Conservation (phyloP, 1,284 basidiomycete species). For the Lignosus rhinocerotis region DNA sequence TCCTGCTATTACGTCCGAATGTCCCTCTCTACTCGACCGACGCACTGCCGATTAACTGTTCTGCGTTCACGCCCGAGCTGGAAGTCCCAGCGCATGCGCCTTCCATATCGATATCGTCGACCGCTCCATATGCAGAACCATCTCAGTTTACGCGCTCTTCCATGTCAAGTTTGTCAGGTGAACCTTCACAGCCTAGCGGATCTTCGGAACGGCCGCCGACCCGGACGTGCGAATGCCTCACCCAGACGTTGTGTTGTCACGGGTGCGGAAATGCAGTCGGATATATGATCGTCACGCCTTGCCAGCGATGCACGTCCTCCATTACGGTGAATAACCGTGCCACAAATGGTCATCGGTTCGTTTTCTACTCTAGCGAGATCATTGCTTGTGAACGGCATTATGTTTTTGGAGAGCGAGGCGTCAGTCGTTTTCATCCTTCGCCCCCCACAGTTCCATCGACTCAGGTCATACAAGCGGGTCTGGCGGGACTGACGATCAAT, state of each 20-base stretch:
- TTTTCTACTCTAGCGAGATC: constrained; percentile 83
- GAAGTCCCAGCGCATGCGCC: constrained; percentile 36
- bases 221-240: constrained; percentile 68
- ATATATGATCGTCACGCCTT: constrained; percentile 77
- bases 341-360: constrained; percentile 86
- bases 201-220: constrained; percentile 32
- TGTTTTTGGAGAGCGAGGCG: constrained; percentile 68
- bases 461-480: not conserved
- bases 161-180: constrained; percentile 7
- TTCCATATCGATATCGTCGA: constrained; percentile 10
- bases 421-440: constrained; percentile 49
- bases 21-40: constrained; percentile 86
- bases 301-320: constrained; percentile 71
- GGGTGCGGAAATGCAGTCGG: constrained; percentile 77
- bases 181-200: constrained; percentile 42
- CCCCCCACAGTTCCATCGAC: constrained; percentile 24
- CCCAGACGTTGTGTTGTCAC: constrained; percentile 79
- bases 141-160: constrained; percentile 19
- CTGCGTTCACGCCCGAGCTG: constrained; percentile 51
- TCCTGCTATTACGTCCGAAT: constrained; percentile 78
- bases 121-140: constrained; percentile 22
- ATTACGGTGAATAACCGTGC: constrained; percentile 62
- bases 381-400: constrained; percentile 71
- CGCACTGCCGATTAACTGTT: constrained; percentile 77
- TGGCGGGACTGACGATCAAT: constrained; percentile 10